These are phyloP conservation scores for Pythium sp. DNA, from an alignment of 352 stramenopile genomes.

Conservation along the genomic window DNA sequence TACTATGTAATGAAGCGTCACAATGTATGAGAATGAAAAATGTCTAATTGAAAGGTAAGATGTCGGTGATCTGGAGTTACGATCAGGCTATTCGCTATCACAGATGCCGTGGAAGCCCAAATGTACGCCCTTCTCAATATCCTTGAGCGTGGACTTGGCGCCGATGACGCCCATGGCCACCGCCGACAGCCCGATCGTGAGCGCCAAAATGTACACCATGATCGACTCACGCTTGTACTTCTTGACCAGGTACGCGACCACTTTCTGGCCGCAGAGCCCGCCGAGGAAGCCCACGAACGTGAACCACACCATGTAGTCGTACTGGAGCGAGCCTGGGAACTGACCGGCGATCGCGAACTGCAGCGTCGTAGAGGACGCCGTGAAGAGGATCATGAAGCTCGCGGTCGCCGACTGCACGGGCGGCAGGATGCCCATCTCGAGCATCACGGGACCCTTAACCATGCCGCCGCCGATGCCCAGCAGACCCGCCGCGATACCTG, in stretches of 20 bases:
- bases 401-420: constrained; percentile 89
- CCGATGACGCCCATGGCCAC: constrained; percentile 70
- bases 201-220: constrained; percentile 73
- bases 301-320: constrained; percentile 92
- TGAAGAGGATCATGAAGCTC: constrained; percentile 90
- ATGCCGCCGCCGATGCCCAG: constrained; percentile 97
- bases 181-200: constrained; percentile 70
- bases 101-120: constrained; percentile 74
- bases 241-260: constrained; percentile 88
- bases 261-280: constrained; percentile 66
- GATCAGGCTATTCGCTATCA: constrained; percentile 32
- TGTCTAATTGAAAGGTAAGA: neutral
- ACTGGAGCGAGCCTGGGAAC: constrained; percentile 71
- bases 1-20: neutral
- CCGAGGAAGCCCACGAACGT: constrained; percentile 89
- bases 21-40: neutral
- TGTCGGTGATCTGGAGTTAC: neutral
- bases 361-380: constrained; percentile 92
- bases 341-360: constrained; percentile 82
- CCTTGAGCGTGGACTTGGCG: constrained; percentile 46
- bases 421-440: constrained; percentile 95
- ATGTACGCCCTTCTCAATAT: constrained; percentile 55
- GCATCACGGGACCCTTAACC: constrained; percentile 97
- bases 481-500: constrained; percentile 93
- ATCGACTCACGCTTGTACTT: constrained; percentile 89